A percentile compares a stretch with the other conserved stretches of the same genome.
Conservation (phyloP, 768 basidiomycete species). For the Boletellus ananas region DNA sequence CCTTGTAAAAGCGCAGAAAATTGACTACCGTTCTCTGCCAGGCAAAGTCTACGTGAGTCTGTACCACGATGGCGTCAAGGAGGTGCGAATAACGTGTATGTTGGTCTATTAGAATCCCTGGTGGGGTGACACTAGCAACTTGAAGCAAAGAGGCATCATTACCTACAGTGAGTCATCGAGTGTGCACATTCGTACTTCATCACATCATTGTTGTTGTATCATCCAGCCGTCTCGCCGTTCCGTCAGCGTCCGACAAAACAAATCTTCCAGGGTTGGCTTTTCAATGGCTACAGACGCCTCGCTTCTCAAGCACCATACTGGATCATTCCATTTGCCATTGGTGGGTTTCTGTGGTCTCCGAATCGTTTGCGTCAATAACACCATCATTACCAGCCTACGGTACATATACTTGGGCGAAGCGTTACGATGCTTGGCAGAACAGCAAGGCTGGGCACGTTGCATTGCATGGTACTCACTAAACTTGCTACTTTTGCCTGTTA, state of each 20-base stretch:
- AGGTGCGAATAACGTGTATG: not conserved
- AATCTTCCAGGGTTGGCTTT: constrained; percentile 69
- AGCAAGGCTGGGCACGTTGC: constrained; percentile 81
- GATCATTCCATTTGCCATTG: constrained; percentile 68
- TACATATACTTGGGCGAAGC: constrained; percentile 77
- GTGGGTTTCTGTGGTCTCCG: constrained; percentile 43
- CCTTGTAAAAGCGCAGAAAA: not conserved
- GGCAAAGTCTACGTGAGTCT: constrained; percentile 79
- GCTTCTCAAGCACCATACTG: constrained; percentile 75
- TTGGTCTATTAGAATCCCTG: constrained; percentile 60
- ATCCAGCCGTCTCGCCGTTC: constrained; percentile 76
- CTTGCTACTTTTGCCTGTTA: constrained; percentile 13
- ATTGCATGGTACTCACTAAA: constrained; percentile 27
- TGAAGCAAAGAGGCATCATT: constrained; percentile 72
- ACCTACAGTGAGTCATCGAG: constrained; percentile 66
- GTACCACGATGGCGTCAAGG: not conserved
- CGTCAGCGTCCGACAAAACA: constrained; percentile 71
- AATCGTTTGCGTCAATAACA: not conserved
- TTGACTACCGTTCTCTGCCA: constrained; percentile 27
- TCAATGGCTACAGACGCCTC: constrained; percentile 82
- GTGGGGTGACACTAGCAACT: constrained; percentile 80
- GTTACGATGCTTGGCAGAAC: constrained; percentile 60
- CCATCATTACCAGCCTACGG: constrained; percentile 54
- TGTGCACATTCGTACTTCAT: not conserved
- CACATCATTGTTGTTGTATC: not conserved